Percentiles rank a stretch among this genome's conserved stretches.
phyloP scores from a whole-genome alignment of 495 filamentous ascomycete species.

The Poronia punctata region DNA sequence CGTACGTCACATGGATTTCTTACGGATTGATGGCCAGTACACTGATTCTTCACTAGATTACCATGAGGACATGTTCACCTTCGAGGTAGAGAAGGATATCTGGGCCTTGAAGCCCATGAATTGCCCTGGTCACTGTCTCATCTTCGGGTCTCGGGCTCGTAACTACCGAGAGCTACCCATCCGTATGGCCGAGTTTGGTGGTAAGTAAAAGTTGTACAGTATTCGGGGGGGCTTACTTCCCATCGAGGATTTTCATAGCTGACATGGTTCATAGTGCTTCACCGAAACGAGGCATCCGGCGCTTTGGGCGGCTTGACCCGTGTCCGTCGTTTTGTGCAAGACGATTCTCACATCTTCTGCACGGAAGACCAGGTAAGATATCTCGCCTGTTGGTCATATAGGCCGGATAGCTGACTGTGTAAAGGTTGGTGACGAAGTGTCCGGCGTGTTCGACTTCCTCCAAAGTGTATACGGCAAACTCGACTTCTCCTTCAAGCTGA shows the following conservation, averaged over 20 bases:
- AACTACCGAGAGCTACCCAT: slow-evolving; percentile 86
- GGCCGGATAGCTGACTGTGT: background rate
- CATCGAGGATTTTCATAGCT: no score
- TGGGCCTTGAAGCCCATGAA: slow-evolving; percentile 96
- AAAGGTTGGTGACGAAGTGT: slow-evolving; percentile 74
- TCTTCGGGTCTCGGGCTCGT: slow-evolving; percentile 70
- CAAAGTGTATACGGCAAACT: slow-evolving; percentile 77
- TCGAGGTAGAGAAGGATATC: slow-evolving; percentile 83
- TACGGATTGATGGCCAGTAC: background rate
- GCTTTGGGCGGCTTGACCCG: slow-evolving; percentile 84
- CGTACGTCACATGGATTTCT: slow-evolving; percentile 1
- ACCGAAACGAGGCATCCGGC: slow-evolving; percentile 90
- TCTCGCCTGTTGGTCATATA: no score
- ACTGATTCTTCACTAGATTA: slow-evolving; percentile 51
- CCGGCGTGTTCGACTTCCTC: slow-evolving; percentile 83
- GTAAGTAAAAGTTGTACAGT: slow-evolving; percentile 1
- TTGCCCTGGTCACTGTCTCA: slow-evolving; percentile 79
- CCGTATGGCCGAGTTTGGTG: slow-evolving; percentile 89
- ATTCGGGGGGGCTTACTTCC: no score
- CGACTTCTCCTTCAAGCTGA: slow-evolving; percentile 93
- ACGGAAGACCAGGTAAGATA: slow-evolving; percentile 50
- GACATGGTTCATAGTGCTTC: slow-evolving; percentile 45
- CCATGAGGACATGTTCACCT: slow-evolving; percentile 92
- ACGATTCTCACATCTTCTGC: slow-evolving; percentile 93
- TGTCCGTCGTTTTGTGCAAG: slow-evolving; percentile 89